Base-by-base conservation (phyloP, 371 early-diverging fungal genomes). In the Vairimorpha necatrix region DNA sequence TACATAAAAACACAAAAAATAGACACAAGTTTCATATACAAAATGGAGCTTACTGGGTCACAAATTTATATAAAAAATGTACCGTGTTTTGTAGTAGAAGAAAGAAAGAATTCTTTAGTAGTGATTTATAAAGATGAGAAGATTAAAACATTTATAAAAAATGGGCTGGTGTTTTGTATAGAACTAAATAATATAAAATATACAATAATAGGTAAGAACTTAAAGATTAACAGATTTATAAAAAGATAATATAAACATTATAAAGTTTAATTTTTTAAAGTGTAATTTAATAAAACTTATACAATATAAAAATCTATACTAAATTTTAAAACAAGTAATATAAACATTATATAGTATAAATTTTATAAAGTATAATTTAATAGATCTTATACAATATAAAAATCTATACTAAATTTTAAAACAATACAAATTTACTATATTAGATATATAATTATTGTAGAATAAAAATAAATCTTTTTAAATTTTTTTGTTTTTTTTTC, bases 11-110 rank as follows among this genome's bases (percentile, higher is more conserved):
- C 20, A 14, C 7, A 20, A 20, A 72, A 62, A 3, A 7, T 3
- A 20, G 62, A 39, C 20, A 60, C 66, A 16, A 67, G 33, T 0
- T n/a, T 34, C 2, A 39, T 77, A 24, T 77, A 67, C 26, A 72
- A 67, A 50, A 47, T 63, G 13, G 77, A 77, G 33, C 61, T 77
- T 18, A 77, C 77, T 2, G 77, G 77, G 47, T 71, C 77, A 30
- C 22, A 39, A 24, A 34, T 77, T n/a, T 62, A 72, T 66, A 20
- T 72, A 18, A 53, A 50, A 13, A 38, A 32, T 32, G 54, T 22
- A 22, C 6, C 4, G 16, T 72, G 71, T 28, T 67, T 77, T 16
- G 61, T 77, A 14, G 61, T 72, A 38, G 77, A 77, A 48, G 77
- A 77, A 62, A 26, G 77, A 72, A 62, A 54, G 42, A 77, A 77